These are phyloP conservation scores for Aspergillus viridinutans DNA, from an alignment of 2,329 filamentous ascomycete genomes.

Conservation along the genomic window DNA sequence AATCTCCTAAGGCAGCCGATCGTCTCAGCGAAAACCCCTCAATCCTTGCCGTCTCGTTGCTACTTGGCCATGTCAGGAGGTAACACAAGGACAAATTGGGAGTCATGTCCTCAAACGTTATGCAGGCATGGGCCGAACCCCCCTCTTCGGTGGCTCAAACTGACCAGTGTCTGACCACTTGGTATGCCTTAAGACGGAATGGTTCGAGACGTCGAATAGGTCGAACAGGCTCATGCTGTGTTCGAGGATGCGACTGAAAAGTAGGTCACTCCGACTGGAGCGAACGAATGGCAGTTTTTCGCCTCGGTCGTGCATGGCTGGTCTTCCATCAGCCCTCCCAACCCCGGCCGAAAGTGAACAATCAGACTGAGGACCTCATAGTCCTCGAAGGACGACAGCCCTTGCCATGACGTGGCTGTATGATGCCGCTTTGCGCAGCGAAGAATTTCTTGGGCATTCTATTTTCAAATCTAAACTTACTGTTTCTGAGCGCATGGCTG, in stretches of 20 bases:
- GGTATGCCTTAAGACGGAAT: background rate
- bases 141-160: background rate
- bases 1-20: background rate
- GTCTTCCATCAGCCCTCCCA: background rate
- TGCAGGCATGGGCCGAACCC: background rate
- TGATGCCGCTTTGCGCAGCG: background rate
- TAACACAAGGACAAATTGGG: slow-evolving; percentile 13
- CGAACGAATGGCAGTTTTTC: background rate
- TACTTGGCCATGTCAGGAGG: slow-evolving; percentile 6
- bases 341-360: background rate
- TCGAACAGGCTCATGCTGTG: background rate
- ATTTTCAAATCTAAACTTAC: background rate
- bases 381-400: background rate
- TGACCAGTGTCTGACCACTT: background rate
- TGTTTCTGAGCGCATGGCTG: background rate
- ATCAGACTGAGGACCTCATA: background rate
- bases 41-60: slow-evolving; percentile 7
- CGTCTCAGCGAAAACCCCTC: background rate
- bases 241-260: background rate
- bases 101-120: slow-evolving; percentile 5
- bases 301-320: background rate
- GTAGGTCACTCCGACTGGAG: background rate
- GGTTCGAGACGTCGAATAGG: background rate
- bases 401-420: background rate
- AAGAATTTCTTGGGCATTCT: background rate